These are phyloP conservation scores for Fistulinella prunicolor DNA, from an alignment of 768 basidiomycete genomes.

Conservation along the genomic window DNA sequence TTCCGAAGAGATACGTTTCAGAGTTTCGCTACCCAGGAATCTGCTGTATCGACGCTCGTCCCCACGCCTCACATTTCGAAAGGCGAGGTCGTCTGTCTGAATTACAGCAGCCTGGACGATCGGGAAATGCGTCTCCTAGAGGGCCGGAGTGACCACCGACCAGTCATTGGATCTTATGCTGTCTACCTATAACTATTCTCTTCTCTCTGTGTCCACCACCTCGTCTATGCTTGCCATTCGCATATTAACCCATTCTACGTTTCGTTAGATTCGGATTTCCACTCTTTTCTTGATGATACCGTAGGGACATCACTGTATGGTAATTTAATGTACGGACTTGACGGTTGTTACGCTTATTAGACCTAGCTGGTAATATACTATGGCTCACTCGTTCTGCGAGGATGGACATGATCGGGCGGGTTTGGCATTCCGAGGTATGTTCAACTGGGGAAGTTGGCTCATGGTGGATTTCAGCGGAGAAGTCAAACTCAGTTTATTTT, in stretches of 20 bases:
- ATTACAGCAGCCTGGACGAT: slow-evolving; percentile 75
- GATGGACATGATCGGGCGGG: too few species aligned
- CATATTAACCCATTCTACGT: slow-evolving; percentile 1
- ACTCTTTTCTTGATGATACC: slow-evolving; percentile 14
- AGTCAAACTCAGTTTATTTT: too few species aligned
- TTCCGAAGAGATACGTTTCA: slow-evolving; percentile 41
- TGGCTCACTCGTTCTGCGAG: not conserved
- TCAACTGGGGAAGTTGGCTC: too few species aligned
- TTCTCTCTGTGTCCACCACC: not conserved
- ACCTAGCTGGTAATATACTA: slow-evolving; percentile 6
- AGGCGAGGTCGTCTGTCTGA: slow-evolving; percentile 72
- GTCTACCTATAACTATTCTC: slow-evolving; percentile 50
- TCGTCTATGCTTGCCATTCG: slow-evolving; percentile 8
- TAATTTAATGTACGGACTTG: slow-evolving; percentile 17
- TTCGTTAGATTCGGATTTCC: slow-evolving; percentile 3
- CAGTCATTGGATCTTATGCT: slow-evolving; percentile 78
- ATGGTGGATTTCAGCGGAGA: too few species aligned
- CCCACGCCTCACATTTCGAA: slow-evolving; percentile 37
- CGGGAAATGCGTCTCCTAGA: slow-evolving; percentile 69
- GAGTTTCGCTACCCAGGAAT: slow-evolving; percentile 26
- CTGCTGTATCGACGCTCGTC: slow-evolving; percentile 17
- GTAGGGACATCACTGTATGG: slow-evolving; percentile 12
- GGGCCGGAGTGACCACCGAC: slow-evolving; percentile 80
- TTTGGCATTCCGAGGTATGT: too few species aligned
- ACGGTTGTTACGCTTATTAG: slow-evolving; percentile 7